phyloP scores from a whole-genome alignment of 345 rosid species.

The Euphorbia pulcherrima region DNA sequence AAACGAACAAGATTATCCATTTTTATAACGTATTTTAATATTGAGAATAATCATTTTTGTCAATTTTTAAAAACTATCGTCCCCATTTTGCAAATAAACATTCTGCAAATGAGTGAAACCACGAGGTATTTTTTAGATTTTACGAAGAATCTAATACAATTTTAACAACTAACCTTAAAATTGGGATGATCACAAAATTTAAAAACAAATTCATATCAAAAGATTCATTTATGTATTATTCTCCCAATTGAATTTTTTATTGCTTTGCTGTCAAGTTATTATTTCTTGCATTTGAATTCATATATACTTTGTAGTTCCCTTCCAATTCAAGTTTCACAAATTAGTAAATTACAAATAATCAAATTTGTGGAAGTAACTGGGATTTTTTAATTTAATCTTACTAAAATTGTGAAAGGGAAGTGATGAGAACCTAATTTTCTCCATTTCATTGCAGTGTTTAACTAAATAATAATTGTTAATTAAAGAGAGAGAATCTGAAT shows the following conservation, averaged over 20 bases:
- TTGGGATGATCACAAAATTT: no score
- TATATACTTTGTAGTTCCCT: not conserved
- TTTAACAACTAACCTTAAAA: no score
- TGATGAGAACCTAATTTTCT: slow-evolving; percentile 5
- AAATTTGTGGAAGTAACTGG: not conserved
- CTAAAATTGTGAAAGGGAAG: slow-evolving; percentile 1
- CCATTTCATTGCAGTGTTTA: not conserved
- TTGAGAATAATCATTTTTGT: no score
- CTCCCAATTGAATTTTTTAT: not conserved
- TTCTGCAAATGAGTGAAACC: no score
- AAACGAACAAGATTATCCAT: no score
- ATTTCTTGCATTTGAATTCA: not conserved
- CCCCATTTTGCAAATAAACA: no score
- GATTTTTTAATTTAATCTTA: not conserved
- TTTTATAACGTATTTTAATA: no score
- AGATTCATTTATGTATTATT: no score
- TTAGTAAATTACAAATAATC: not conserved
- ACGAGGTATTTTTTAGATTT: no score
- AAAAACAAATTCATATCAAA: not conserved
- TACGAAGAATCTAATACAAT: no score
- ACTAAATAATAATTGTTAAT: not conserved
- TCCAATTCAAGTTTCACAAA: not conserved
- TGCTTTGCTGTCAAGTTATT: not conserved
- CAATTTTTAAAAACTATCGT: no score
- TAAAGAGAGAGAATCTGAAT: slow-evolving; percentile 11